Evolutionary conservation across 768 basidiomycete genomes (phyloP).

Genomic region (Termitomyces sp.): DNA sequence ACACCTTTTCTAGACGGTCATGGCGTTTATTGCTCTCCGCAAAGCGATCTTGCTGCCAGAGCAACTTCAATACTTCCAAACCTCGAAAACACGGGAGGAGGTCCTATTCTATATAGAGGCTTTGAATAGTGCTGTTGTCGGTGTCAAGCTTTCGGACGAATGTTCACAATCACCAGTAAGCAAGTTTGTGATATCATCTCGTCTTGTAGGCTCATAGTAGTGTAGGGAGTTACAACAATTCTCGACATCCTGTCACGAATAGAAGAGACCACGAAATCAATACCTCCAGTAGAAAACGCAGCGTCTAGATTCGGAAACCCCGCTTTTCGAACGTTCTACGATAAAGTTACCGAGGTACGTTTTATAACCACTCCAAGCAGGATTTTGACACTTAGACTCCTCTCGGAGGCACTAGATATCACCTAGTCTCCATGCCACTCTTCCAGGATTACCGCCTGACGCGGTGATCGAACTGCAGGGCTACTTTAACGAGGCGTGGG

Average conservation of each 20-base stretch:
- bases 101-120: slow-evolving; percentile 69
- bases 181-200: not conserved
- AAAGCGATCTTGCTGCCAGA: slow-evolving; percentile 75
- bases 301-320: slow-evolving; percentile 97
- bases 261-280: slow-evolving; percentile 59
- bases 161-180: slow-evolving; percentile 59
- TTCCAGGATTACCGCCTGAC: slow-evolving; percentile 56
- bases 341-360: slow-evolving; percentile 69
- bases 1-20: too few species aligned
- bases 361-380: not conserved
- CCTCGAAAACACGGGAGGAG: slow-evolving; percentile 62
- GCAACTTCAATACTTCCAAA: slow-evolving; percentile 81
- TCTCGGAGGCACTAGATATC: slow-evolving; percentile 39
- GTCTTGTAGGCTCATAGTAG: slow-evolving; percentile 5
- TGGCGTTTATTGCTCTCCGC: slow-evolving; percentile 46
- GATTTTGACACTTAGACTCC: not conserved
- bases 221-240: slow-evolving; percentile 61
- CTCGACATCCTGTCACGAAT: slow-evolving; percentile 64
- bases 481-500: slow-evolving; percentile 90
- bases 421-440: slow-evolving; percentile 47
- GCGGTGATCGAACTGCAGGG: slow-evolving; percentile 65
- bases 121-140: slow-evolving; percentile 73
- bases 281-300: slow-evolving; percentile 75
- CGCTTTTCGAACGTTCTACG: slow-evolving; percentile 90
- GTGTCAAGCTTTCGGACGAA: slow-evolving; percentile 69